Conservation (phyloP, 2,329 filamentous ascomycete genomes). For the Cordyceps sp. region DNA sequence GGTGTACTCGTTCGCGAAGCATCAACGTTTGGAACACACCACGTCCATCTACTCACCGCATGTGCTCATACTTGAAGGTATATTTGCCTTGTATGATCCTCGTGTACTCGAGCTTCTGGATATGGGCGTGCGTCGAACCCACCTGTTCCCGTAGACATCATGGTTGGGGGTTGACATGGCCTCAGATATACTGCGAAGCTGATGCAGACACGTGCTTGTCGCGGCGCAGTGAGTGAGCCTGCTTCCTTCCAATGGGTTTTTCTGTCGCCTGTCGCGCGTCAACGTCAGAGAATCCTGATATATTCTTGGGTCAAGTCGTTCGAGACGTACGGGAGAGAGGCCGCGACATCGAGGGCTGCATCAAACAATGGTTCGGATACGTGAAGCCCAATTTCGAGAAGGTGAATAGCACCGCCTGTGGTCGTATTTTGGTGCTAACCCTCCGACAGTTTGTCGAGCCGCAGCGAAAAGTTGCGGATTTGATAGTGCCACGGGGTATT, state of each 20-base stretch:
- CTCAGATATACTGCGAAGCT: constrained; percentile 86
- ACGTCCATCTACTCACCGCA: constrained; percentile 92
- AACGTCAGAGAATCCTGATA: too few species aligned
- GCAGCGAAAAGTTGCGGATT: constrained; percentile 78
- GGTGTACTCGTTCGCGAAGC: constrained; percentile 87
- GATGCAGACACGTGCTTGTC: constrained; percentile 89
- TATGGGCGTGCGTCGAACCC: constrained; percentile 58
- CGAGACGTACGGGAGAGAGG: constrained; percentile 83
- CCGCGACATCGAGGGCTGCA: constrained; percentile 82
- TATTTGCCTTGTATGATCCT: constrained; percentile 82
- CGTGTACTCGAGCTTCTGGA: constrained; percentile 76
- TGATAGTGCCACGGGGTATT: constrained; percentile 88
- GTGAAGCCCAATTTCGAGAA: constrained; percentile 96
- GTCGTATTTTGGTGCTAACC: neutral
- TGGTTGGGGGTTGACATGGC: too few species aligned
- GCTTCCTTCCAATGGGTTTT: too few species aligned
- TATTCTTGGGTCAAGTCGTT: constrained; percentile 34
- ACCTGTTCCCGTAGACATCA: neutral
- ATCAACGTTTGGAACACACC: constrained; percentile 62
- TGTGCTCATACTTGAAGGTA: constrained; percentile 88
- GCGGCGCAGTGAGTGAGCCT: constrained; percentile 59
- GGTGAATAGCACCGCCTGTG: constrained; percentile 14
- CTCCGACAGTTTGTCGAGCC: constrained; percentile 59
- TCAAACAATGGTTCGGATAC: constrained; percentile 94
- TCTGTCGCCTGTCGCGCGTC: too few species aligned